Percentiles rank a stretch among this genome's conserved stretches.
Evolutionary conservation across 345 rosid genomes (phyloP).

Genomic region (Mangifera indica): DNA sequence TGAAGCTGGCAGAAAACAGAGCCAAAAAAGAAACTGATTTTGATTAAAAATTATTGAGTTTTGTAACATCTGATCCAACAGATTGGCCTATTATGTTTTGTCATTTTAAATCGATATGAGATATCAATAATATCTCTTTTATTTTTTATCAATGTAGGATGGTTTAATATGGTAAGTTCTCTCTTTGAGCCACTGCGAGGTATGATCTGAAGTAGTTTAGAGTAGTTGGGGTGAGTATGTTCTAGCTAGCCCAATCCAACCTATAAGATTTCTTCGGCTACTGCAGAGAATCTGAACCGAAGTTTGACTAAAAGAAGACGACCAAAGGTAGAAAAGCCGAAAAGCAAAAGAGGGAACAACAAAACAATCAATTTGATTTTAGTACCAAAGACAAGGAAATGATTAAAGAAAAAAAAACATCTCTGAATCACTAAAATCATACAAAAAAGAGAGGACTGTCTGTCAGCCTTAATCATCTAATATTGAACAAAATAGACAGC

Average conservation of each 20-base stretch:
- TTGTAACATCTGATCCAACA: no score
- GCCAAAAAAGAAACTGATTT: not conserved
- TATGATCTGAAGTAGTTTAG: no score
- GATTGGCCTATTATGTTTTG: no score
- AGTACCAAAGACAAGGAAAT: conserved; percentile 21
- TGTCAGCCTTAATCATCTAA: conserved; percentile 14
- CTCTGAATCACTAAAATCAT: no score
- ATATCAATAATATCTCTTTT: no score
- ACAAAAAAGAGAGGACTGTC: conserved; percentile 15
- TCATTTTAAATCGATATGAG: no score
- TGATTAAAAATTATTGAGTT: no score
- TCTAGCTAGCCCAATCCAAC: not conserved
- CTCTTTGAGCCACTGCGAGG: no score
- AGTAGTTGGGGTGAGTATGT: no score
- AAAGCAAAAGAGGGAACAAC: conserved; percentile 26
- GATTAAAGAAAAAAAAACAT: conserved; percentile 23
- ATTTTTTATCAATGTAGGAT: no score
- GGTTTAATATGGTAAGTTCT: no score
- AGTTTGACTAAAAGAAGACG: conserved; percentile 8
- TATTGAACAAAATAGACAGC: no score
- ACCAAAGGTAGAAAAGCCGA: conserved; percentile 12
- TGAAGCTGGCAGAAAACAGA: not conserved
- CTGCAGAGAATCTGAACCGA: not conserved
- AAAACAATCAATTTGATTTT: conserved; percentile 16
- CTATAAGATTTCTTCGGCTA: conserved; percentile 5